phyloP scores from a whole-genome alignment of 305 asterid species.

The Plantago coronopus region DNA sequence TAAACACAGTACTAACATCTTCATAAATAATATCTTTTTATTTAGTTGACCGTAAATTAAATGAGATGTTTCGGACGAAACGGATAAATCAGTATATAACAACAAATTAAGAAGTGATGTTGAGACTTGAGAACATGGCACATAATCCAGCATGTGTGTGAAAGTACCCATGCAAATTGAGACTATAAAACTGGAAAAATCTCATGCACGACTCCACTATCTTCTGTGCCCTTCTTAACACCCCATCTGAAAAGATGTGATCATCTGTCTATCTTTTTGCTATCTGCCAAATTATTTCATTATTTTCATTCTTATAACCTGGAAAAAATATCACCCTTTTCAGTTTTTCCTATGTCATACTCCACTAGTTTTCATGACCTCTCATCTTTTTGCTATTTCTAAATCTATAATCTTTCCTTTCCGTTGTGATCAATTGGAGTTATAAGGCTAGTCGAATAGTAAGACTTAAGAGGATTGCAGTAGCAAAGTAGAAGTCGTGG shows the following conservation, averaged over 20 bases:
- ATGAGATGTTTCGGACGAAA: no score
- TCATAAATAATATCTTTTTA: no score
- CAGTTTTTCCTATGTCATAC: not conserved
- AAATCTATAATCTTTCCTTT: not conserved
- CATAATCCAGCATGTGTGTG: not conserved
- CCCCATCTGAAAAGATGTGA: not conserved
- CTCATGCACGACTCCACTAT: slow-evolving; percentile 11
- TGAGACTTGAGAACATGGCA: not conserved
- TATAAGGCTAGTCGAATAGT: no score
- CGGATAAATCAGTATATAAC: not conserved
- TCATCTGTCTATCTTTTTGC: slow-evolving; percentile 5
- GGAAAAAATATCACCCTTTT: not conserved
- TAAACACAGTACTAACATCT: no score
- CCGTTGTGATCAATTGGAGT: no score
- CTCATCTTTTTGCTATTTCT: slow-evolving; percentile 7
- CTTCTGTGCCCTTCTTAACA: slow-evolving; percentile 4
- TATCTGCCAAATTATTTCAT: slow-evolving; percentile 6
- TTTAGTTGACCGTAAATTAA: no score
- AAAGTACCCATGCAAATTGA: slow-evolving; percentile 2
- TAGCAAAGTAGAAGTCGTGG: no score
- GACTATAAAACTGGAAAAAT: not conserved
- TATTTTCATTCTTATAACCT: not conserved
- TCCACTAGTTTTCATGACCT: slow-evolving; percentile 7
- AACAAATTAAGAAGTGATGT: not conserved
- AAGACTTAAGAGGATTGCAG: no score